Evolutionary conservation across 169 alveolate genomes (phyloP).

Genomic region (Cryptosporidium baileyi): DNA sequence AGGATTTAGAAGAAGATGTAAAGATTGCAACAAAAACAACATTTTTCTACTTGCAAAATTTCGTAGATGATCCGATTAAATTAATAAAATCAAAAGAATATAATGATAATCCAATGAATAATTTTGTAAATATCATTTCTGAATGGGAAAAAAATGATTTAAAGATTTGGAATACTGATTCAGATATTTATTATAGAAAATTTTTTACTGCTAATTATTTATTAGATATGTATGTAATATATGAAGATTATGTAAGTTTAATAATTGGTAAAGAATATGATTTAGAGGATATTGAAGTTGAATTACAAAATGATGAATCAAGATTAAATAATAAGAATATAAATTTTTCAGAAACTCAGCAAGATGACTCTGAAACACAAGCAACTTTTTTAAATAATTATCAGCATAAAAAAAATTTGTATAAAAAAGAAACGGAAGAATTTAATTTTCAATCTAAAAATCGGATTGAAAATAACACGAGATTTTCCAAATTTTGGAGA

Average conservation of each 20-base stretch:
- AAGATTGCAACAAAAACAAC: not conserved
- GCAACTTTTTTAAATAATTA: not conserved
- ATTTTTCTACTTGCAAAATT: not conserved
- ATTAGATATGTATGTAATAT: not conserved
- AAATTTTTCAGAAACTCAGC: not conserved
- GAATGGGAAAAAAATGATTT: not conserved
- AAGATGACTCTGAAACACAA: not conserved
- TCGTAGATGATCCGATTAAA: constrained; percentile 14
- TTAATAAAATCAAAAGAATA: constrained; percentile 24
- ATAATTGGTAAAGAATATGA: not conserved
- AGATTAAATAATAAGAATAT: not conserved
- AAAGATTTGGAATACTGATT: not conserved
- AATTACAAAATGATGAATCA: not conserved
- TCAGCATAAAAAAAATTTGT: not conserved
- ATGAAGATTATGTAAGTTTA: constrained; percentile 10
- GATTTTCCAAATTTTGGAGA: constrained; percentile 54
- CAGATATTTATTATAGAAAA: not conserved
- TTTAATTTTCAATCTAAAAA: not conserved
- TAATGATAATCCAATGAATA: constrained; percentile 22
- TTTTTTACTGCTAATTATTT: not conserved
- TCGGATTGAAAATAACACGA: not conserved
- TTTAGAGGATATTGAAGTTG: not conserved
- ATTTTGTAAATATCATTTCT: not conserved
- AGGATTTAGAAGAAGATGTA: constrained; percentile 24
- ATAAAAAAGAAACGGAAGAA: not conserved